A percentile compares a stretch with the other conserved stretches of the same genome.
Conservation (phyloP, 2,329 filamentous ascomycete species). For the Spiromastix sp. region DNA sequence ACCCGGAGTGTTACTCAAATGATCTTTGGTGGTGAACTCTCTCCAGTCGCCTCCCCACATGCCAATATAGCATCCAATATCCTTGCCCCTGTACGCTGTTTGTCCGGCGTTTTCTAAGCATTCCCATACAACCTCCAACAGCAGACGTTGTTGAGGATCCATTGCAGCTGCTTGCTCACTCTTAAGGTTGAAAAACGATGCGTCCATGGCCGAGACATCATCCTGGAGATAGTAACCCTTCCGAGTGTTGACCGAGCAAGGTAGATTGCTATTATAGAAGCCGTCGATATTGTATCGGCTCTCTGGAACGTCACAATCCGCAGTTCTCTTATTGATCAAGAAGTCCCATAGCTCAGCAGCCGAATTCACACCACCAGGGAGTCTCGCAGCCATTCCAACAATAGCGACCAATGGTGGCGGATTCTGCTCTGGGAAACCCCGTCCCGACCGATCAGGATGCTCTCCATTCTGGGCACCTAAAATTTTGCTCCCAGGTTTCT, state of each 20-base stretch:
- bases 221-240: conserved; percentile 14
- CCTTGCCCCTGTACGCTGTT: conserved; percentile 6
- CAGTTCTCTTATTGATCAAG: background rate
- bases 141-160: conserved; percentile 15
- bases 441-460: too few species aligned
- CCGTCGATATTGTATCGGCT: conserved; percentile 1
- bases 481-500: too few species aligned
- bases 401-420: too few species aligned
- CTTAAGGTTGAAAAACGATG: conserved; percentile 14
- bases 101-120: conserved; percentile 12
- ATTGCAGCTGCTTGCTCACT: conserved; percentile 11
- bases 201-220: conserved; percentile 14
- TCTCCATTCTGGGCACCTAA: too few species aligned
- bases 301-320: background rate
- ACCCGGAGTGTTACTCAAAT: too few species aligned
- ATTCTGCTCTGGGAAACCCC: too few species aligned
- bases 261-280: conserved; percentile 2
- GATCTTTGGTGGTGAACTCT: conserved; percentile 1
- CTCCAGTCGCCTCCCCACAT: too few species aligned
- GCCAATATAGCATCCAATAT: conserved; percentile 7
- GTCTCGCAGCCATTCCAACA: conserved; percentile 6
- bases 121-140: conserved; percentile 16
- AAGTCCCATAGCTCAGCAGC: conserved; percentile 4
- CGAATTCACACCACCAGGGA: conserved; percentile 6
- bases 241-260: conserved; percentile 8